Evolutionary conservation across 1,139 yeast genomes (phyloP), one percentile per base, ranked within the genome.

Genomic region (Meyerozyma sp.): DNA sequence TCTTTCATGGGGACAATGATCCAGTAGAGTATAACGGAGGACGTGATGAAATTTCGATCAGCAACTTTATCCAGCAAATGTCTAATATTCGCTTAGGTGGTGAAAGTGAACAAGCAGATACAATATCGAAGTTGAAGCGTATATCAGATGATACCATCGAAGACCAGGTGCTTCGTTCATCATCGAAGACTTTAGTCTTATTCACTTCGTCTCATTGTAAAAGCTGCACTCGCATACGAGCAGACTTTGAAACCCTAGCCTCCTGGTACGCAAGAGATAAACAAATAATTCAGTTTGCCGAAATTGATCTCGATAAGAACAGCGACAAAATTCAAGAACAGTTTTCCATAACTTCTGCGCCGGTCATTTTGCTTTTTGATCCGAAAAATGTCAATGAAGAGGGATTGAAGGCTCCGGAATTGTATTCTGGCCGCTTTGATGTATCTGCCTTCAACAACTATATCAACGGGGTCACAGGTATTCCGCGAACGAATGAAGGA

Each of bases 401-500:
- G 37, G 74, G 73, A 8, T 60, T 68, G 37, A 66, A 68, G 20
- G 59, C 65, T 11, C 82, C 81, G 34, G 55, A 60, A 14, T 38
- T 52, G 26, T 75, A 66, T 50, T 53, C 56, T 38, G 80, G 79
- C 2, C 70, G 66, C 13, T 68, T 81, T 43, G 58, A 62, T 10
- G 48, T 79, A 28, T 65, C 62, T 1, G 64, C 61, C 16, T 62
- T 88, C 37, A 68, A 81, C 14, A 57, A 59, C 2, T 77, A 68
- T 53, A 65, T 86, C 42, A 83, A 84, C 56, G 60, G 59, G 3
- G 63, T 71, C 39, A 65, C 79, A 3, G 81, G 79, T 0, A 68
- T 81, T n/a, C 63, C 65, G 49, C 73, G 96, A 53, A 65, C 66
- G 28, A 45, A 54, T 1, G 53, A 56, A 36, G 95, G 95, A 5